Base-by-base conservation (phyloP, 1,139 yeast genomes). In the Yamadazyma dendronema region DNA sequence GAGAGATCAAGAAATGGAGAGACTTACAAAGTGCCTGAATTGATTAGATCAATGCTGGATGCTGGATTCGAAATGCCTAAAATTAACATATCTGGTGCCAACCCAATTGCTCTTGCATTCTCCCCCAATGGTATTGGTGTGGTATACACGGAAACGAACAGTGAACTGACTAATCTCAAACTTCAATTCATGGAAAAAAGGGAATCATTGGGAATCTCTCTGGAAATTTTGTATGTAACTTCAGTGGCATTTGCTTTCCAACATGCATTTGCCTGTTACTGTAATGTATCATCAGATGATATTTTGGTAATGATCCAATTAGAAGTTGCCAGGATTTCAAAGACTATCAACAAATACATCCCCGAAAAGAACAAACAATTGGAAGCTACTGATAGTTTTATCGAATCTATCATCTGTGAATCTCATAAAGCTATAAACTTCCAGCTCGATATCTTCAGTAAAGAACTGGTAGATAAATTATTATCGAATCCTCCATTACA, bases 401-500 rank as follows among this genome's bases (percentile, higher is more conserved):
- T 72, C 7, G 65, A 70, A 21, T 61, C 74, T 0, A 61, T 81
- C 3, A 55, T 84, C 14, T 68, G 76, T 39, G 94, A 85, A 51
- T 70, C 81, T 2, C 92, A 85, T 50, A 63, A 78, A 22, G 81
- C 92, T 0, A 75, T 84, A 36, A 81, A 79, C 52, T 79, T 84
- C 56, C 79, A 81, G 26, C 67, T 85, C 37, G 88, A 84, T 46
- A 56, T 64, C 29, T 75, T 81, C 40, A 72, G 79, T 9, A 74
- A 77, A 40, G 87, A 81, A 35, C 83, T 81, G 32, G 81, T 83
- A 3, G 94, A 84, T 50, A 81, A 81, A 53, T 65, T 84, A 40
- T 62, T 85, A 33, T 82, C 83, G 17, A 81, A 79, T 49, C 92
- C 88, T 17, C 87, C 89, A 3, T 65, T 82, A 40, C 95, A 81